Percentiles rank a stretch among this genome's conserved stretches.
Conservation (phyloP, 768 basidiomycete genomes). For the Amanita muscaria region DNA sequence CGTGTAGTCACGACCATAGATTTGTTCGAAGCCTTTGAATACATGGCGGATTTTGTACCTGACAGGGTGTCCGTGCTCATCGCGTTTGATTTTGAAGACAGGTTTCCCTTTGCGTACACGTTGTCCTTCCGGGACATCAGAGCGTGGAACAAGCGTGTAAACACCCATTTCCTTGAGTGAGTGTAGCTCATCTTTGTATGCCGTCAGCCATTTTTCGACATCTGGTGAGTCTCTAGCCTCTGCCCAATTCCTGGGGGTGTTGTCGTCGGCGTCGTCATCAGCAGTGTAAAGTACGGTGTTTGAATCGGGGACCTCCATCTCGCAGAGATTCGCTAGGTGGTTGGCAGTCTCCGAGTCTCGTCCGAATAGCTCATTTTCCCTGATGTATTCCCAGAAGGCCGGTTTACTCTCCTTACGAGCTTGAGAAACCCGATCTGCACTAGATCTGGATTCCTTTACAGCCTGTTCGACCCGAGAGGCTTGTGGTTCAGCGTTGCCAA, state of each 20-base stretch:
- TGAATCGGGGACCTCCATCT: neutral
- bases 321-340: neutral
- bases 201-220: neutral
- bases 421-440: neutral
- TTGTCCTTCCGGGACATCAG: neutral
- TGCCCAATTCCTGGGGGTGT: neutral
- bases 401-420: neutral
- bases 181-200: neutral
- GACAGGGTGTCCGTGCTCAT: too few species aligned
- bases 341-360: neutral
- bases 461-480: constrained; percentile 2
- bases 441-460: neutral
- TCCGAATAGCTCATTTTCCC: neutral
- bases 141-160: neutral
- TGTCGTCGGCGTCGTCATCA: neutral
- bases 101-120: neutral
- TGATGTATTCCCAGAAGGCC: neutral
- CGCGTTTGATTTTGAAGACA: too few species aligned
- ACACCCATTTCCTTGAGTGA: neutral
- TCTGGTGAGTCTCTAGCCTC: neutral
- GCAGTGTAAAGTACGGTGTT: neutral
- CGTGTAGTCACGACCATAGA: too few species aligned
- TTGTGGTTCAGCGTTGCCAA: too few species aligned
- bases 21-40: neutral
- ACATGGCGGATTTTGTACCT: neutral